Conservation (phyloP, 2,329 filamentous ascomycete species). For the Trichophyton rubrum region DNA sequence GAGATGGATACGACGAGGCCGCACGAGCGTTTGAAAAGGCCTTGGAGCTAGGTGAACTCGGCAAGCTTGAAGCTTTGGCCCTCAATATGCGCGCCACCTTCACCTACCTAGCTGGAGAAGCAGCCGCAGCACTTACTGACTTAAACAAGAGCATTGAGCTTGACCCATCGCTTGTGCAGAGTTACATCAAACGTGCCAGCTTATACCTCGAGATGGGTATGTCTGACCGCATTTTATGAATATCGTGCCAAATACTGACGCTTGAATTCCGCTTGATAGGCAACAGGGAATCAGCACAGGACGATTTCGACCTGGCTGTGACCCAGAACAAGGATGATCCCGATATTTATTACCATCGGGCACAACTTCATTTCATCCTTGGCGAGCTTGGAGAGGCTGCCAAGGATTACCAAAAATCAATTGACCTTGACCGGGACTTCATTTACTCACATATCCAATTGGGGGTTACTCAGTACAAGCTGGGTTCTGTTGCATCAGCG, state of each 20-base stretch:
- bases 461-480: slow-evolving; percentile 98
- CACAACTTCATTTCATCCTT: slow-evolving; percentile 96
- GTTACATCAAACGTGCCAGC: slow-evolving; percentile 96
- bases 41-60: slow-evolving; percentile 67
- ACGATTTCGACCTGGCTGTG: slow-evolving; percentile 77
- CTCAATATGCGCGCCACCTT: slow-evolving; percentile 97
- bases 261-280: slow-evolving; percentile 38
- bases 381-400: slow-evolving; percentile 84
- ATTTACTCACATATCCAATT: slow-evolving; percentile 99
- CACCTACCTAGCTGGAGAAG: slow-evolving; percentile 81
- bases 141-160: slow-evolving; percentile 88
- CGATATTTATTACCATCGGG: slow-evolving; percentile 98
- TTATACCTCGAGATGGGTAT: slow-evolving; percentile 88
- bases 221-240: slow-evolving; percentile 17
- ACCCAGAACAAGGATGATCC: slow-evolving; percentile 77
- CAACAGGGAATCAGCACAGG: slow-evolving; percentile 71
- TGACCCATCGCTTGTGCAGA: slow-evolving; percentile 78
- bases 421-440: slow-evolving; percentile 87
- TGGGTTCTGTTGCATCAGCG: slow-evolving; percentile 92
- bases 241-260: not conserved
- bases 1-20: slow-evolving; percentile 83
- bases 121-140: slow-evolving; percentile 67
- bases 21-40: slow-evolving; percentile 77
- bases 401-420: slow-evolving; percentile 98
- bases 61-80: slow-evolving; percentile 73